Evolutionary conservation across 768 basidiomycete genomes (phyloP).

Genomic region (Mycena indigotica): DNA sequence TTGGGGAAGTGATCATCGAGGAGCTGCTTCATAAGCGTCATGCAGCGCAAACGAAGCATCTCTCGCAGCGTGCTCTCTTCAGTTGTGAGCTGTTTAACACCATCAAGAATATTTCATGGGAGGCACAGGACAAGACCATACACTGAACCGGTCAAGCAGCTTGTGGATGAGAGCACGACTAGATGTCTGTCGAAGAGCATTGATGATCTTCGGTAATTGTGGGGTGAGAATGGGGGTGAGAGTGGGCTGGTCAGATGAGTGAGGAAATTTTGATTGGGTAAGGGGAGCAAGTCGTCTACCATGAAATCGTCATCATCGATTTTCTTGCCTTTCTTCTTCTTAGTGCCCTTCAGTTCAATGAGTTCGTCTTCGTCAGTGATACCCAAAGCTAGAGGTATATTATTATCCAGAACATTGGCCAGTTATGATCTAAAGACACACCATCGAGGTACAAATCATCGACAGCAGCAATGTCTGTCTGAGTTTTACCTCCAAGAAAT

Average conservation of each 20-base stretch:
- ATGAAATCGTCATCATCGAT: slow-evolving; percentile 89
- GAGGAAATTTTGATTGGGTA: slow-evolving; percentile 5
- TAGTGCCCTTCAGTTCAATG: slow-evolving; percentile 86
- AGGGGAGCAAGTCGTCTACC: slow-evolving; percentile 42
- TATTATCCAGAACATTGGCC: slow-evolving; percentile 1
- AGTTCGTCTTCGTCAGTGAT: slow-evolving; percentile 89
- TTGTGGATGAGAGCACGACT: slow-evolving; percentile 82
- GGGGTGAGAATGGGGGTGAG: slow-evolving; percentile 73
- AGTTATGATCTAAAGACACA: slow-evolving; percentile 33
- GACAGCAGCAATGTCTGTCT: slow-evolving; percentile 93
- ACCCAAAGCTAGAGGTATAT: slow-evolving; percentile 68
- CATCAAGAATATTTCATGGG: background rate
- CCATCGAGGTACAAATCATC: slow-evolving; percentile 95
- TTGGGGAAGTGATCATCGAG: slow-evolving; percentile 71
- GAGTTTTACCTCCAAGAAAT: slow-evolving; percentile 96
- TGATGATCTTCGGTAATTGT: slow-evolving; percentile 89
- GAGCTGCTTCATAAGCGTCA: slow-evolving; percentile 88
- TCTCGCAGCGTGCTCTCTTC: slow-evolving; percentile 77
- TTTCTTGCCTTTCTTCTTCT: slow-evolving; percentile 90
- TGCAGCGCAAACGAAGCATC: slow-evolving; percentile 90
- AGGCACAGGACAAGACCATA: slow-evolving; percentile 32
- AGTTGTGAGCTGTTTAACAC: slow-evolving; percentile 69
- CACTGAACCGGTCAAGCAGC: slow-evolving; percentile 83
- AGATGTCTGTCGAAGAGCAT: slow-evolving; percentile 86
- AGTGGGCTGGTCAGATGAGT: slow-evolving; percentile 55